phyloP scores from a whole-genome alignment of 139 green algal species.

The Astrephomene gubernaculifera region DNA sequence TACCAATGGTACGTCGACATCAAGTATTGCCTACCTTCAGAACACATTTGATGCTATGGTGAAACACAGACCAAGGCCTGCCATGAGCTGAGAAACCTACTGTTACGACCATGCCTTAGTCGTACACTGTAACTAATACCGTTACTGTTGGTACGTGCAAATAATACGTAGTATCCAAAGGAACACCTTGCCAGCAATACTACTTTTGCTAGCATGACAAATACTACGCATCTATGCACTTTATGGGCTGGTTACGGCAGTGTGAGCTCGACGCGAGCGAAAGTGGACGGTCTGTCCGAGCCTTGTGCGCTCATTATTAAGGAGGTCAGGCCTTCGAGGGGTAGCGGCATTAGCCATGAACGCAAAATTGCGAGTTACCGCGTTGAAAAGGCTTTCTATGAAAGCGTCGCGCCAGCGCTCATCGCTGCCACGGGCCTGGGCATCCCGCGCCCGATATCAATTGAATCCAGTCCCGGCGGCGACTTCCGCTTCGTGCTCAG shows the following conservation, averaged over 20 bases:
- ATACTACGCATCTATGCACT: no score
- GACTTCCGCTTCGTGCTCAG: constrained; percentile 14
- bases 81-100: no score
- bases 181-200: no score
- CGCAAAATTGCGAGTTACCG: constrained; percentile 19
- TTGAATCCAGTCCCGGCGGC: not conserved
- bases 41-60: no score
- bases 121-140: no score
- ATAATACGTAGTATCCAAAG: no score
- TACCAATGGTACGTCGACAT: no score
- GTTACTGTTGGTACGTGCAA: no score
- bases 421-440: not conserved
- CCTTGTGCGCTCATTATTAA: not conserved
- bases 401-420: not conserved
- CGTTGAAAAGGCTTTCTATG: constrained; percentile 18
- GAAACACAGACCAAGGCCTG: no score
- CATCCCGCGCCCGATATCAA: not conserved
- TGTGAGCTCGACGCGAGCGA: not conserved
- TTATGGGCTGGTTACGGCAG: constrained; percentile 34
- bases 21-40: no score
- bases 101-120: no score
- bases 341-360: not conserved
- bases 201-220: no score
- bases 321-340: constrained; percentile 15
- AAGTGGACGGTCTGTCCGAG: not conserved